A percentile compares a stretch with the other conserved stretches of the same genome.
phyloP scores from a whole-genome alignment of 2,329 filamentous ascomycete species.

The Cytospora piceicola region DNA sequence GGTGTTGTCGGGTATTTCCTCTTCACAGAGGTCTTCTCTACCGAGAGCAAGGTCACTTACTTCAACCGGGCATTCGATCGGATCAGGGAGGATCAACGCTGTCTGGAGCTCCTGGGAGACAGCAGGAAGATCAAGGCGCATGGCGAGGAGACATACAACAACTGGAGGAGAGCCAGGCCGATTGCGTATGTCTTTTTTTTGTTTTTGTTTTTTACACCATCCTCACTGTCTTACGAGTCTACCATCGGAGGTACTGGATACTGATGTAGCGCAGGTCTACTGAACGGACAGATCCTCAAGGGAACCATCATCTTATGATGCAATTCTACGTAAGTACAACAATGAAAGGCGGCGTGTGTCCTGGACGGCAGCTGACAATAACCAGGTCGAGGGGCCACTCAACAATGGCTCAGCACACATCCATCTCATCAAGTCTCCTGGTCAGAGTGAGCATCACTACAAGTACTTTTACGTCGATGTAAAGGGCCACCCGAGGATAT shows the following conservation, averaged over 20 bases:
- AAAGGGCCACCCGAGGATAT: constrained; percentile 68
- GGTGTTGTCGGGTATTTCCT: constrained; percentile 78
- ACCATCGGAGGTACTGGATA: neutral
- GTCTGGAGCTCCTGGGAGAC: constrained; percentile 75
- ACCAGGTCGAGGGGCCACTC: constrained; percentile 74
- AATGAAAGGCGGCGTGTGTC: constrained; percentile 47
- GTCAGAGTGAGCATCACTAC: constrained; percentile 73
- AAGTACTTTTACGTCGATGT: constrained; percentile 81
- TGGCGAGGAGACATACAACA: constrained; percentile 79
- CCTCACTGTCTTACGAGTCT: neutral
- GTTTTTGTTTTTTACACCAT: too few relatives aligned
- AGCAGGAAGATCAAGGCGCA: constrained; percentile 76
- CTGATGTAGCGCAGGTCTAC: constrained; percentile 58
- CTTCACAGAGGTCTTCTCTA: constrained; percentile 81
- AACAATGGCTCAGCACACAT: constrained; percentile 75
- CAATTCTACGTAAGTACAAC: constrained; percentile 73
- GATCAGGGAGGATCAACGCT: constrained; percentile 73
- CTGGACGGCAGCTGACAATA: constrained; percentile 72
- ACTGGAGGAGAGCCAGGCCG: constrained; percentile 73
- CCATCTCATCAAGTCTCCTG: constrained; percentile 73
- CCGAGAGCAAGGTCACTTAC: constrained; percentile 81
- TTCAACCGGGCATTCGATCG: constrained; percentile 86
- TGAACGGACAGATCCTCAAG: constrained; percentile 70
- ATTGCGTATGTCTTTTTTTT: constrained; percentile 60
- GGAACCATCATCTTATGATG: constrained; percentile 81